Conservation (phyloP, 331 rosid genomes). For the Acacia concinna region DNA sequence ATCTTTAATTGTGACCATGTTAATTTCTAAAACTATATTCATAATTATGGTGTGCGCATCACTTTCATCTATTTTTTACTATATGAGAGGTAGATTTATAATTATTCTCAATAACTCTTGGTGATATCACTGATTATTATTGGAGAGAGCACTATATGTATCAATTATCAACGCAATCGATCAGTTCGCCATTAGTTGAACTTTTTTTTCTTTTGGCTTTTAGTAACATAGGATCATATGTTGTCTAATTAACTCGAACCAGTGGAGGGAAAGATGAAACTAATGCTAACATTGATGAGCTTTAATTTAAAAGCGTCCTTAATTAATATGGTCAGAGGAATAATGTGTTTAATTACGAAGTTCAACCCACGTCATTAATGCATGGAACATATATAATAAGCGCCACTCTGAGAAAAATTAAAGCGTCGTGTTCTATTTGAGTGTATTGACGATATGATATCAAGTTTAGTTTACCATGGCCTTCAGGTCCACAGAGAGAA, state of each 20-base stretch:
- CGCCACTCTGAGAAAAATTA: neutral
- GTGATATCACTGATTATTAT: neutral
- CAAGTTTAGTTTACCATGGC: neutral
- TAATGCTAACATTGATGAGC: slow-evolving; percentile 15
- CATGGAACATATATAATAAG: neutral
- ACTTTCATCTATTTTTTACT: neutral
- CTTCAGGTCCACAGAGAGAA: neutral
- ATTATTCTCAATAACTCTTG: neutral
- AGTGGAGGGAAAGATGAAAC: slow-evolving; percentile 29
- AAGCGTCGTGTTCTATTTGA: neutral
- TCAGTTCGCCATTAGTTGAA: slow-evolving; percentile 25
- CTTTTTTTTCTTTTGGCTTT: neutral
- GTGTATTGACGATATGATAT: neutral
- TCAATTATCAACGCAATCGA: neutral
- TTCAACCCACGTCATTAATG: slow-evolving; percentile 5
- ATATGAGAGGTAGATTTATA: neutral
- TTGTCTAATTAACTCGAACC: slow-evolving; percentile 22
- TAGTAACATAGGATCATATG: neutral
- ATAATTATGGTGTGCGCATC: neutral
- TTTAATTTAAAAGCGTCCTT: slow-evolving; percentile 13
- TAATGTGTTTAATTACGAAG: slow-evolving; percentile 1
- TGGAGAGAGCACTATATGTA: neutral
- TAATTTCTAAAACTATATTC: neutral
- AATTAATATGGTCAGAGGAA: neutral
- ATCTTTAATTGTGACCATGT: neutral